These are phyloP conservation scores for Pseudevernia furfuracea DNA, from an alignment of 495 filamentous ascomycete species.

Conservation along the genomic window DNA sequence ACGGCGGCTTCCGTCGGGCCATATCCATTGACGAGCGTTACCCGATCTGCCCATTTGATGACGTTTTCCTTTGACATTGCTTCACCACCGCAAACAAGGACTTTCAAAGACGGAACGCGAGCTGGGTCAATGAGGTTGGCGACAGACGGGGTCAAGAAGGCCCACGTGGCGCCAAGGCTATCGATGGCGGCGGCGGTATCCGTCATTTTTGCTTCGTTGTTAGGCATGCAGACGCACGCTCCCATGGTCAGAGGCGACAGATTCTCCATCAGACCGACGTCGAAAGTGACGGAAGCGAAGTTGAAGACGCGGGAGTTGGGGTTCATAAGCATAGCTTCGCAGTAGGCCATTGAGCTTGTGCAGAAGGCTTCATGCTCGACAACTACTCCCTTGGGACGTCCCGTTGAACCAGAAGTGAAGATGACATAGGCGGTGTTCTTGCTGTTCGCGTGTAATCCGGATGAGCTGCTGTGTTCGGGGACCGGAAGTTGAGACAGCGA, in stretches of 20 bases:
- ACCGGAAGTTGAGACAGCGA: constrained; percentile 26
- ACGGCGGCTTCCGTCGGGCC: constrained; percentile 50
- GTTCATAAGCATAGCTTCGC: constrained; percentile 33
- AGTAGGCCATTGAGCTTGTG: constrained; percentile 42
- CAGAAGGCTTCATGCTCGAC: constrained; percentile 43
- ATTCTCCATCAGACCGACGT: constrained; percentile 46
- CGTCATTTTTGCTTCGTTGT: constrained; percentile 48
- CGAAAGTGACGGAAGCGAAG: constrained; percentile 49
- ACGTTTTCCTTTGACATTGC: constrained; percentile 44
- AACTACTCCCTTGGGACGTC: constrained; percentile 48
- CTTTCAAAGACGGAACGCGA: constrained; percentile 38
- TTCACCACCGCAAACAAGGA: constrained; percentile 42
- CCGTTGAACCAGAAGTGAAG: constrained; percentile 61
- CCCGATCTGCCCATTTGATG: constrained; percentile 45
- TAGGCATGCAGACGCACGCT: constrained; percentile 54
- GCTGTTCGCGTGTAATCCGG: constrained; percentile 19
- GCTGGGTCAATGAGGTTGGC: constrained; percentile 43
- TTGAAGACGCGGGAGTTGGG: constrained; percentile 41
- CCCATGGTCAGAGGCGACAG: constrained; percentile 47
- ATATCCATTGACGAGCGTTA: constrained; percentile 50
- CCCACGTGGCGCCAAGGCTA: constrained; percentile 42
- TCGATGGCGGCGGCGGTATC: constrained; percentile 43
- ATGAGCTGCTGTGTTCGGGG: neutral
- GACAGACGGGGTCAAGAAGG: constrained; percentile 48
- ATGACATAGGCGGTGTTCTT: constrained; percentile 75